Evolutionary conservation across 192 early-diverging fungal genomes (phyloP), one percentile per base, ranked within the genome.

Genomic region (Chytriomyces sp.): DNA sequence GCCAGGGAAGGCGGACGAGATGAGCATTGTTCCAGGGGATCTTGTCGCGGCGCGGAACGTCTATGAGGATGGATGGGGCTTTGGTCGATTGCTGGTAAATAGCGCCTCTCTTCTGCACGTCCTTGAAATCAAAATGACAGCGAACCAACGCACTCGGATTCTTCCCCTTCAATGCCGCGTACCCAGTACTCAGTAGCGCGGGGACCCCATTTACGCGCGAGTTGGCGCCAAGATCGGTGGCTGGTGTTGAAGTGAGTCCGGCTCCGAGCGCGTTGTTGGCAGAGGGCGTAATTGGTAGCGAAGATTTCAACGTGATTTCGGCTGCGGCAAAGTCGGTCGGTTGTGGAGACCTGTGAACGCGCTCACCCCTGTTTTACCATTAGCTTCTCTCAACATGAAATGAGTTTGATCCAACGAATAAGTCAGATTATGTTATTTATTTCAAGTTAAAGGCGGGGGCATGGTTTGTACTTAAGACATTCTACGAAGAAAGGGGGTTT

Each of bases 61-160:
- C 0, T 74, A 74, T 44, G 73, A 74, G 32, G 73, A 74, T 34
- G 73, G 73, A n/a, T 74, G 73, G 73, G 73, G 44, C 4, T 55
- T 40, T 55, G 73, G 73, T 6, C 49, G 62, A 8, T 62, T 74
- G 0, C 30, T 64, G 72, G 72, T 73, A 34, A 8, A 37, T 62
- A 28, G 12, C 3, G 22, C 39, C 5, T 57, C 28, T 25, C 30
- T 28, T 25, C 28, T 57, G n/a, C 17, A 19, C 55, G 30, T 57
- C 30, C 30, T 25, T 52, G 30, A 52, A 25, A 17, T 10, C 17
- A 61, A 12, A 3, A 59, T 26, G 28, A 52, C 68, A 70, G 68
- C 26, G 52, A 30, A 37, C 73, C 30, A 54, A 56, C 26, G 52
- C 62, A 0, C 31, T 41, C n/a, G 73, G 73, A 6, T 74, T 74